A percentile compares a stretch with the other conserved stretches of the same genome.
phyloP scores from a whole-genome alignment of 257 asterid genomes.

The Salvia hispanica region DNA sequence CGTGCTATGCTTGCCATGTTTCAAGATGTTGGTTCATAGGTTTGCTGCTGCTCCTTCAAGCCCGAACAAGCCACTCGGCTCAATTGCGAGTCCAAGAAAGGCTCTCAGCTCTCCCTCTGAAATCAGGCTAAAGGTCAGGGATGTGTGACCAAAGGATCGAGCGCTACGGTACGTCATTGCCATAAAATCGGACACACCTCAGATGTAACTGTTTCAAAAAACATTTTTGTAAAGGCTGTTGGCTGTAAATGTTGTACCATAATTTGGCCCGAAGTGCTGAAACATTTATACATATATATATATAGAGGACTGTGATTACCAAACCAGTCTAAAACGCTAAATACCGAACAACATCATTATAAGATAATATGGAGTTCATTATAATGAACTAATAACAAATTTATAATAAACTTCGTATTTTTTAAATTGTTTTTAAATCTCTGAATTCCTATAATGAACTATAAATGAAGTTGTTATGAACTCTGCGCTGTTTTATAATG shows the following conservation, averaged over 20 bases:
- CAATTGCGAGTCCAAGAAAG: constrained; percentile 56
- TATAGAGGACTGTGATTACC: no score
- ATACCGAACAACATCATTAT: no score
- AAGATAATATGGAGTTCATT: no score
- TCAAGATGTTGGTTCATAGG: constrained; percentile 62
- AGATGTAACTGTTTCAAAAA: constrained; percentile 5
- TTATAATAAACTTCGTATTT: no score
- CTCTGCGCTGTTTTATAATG: no score
- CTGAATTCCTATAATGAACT: no score
- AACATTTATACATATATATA: no score
- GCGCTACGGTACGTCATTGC: background rate
- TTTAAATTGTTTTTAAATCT: no score
- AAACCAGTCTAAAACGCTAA: no score
- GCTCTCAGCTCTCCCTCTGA: constrained; percentile 53
- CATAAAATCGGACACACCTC: background rate
- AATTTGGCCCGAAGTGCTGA: no score
- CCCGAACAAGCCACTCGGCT: constrained; percentile 51
- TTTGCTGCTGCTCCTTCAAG: constrained; percentile 60
- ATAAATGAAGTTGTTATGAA: no score
- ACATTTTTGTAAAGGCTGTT: constrained; percentile 30
- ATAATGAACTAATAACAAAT: no score
- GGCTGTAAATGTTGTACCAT: constrained; percentile 30
- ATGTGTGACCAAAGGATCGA: constrained; percentile 37
- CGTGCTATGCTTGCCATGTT: constrained; percentile 63
- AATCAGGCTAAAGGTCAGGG: constrained; percentile 72